Evolutionary conservation across 257 asterid species (phyloP).

Genomic region (Plantago elongata): DNA sequence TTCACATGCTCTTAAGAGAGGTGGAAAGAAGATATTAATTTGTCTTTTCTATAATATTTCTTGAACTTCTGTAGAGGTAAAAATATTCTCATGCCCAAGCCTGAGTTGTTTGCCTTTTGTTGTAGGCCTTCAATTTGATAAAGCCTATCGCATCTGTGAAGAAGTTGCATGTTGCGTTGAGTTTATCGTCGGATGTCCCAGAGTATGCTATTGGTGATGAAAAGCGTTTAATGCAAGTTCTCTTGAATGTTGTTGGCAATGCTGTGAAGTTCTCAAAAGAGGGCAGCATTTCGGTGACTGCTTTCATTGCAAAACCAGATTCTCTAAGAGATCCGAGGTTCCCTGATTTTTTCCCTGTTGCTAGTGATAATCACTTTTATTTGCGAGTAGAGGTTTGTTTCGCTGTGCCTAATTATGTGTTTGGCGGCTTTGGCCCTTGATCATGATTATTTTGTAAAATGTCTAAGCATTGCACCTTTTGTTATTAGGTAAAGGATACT

Average conservation of each 20-base stretch:
- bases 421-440: background rate
- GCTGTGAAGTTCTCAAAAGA: conserved; percentile 95
- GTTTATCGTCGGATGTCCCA: conserved; percentile 70
- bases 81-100: conserved; percentile 17
- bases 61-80: conserved; percentile 1
- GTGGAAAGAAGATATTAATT: conserved; percentile 25
- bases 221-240: conserved; percentile 82
- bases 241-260: conserved; percentile 83
- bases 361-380: conserved; percentile 75
- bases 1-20: conserved; percentile 80
- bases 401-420: conserved; percentile 5
- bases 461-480: conserved; percentile 8
- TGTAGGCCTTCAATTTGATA: conserved; percentile 68
- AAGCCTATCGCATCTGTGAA: conserved; percentile 89
- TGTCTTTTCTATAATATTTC: background rate
- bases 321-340: conserved; percentile 65
- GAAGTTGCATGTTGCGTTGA: conserved; percentile 56
- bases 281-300: conserved; percentile 73
- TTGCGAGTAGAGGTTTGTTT: conserved; percentile 76
- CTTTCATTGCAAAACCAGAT: conserved; percentile 72
- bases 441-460: background rate
- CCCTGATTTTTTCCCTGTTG: conserved; percentile 68
- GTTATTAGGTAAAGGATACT: conserved; percentile 79
- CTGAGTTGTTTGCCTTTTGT: conserved; percentile 22
- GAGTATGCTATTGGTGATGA: conserved; percentile 87